These are phyloP conservation scores for Cutaneotrichosporon dermatis DNA, from an alignment of 1,284 basidiomycete genomes.

Conservation along the genomic window DNA sequence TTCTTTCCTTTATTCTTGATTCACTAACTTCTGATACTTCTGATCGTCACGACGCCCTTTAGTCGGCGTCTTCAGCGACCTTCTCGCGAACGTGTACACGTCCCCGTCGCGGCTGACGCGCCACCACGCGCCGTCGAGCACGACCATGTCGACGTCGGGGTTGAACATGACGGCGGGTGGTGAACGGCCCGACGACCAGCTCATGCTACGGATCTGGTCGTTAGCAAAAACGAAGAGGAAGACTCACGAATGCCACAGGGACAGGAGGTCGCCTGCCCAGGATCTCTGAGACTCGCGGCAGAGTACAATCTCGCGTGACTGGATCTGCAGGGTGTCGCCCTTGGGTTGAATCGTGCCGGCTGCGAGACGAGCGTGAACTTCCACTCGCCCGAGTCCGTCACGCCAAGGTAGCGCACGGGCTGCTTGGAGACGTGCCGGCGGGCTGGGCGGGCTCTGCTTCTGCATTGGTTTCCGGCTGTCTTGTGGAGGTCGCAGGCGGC, in stretches of 20 bases:
- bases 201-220: conserved; percentile 1
- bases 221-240: background rate
- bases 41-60: too few species aligned
- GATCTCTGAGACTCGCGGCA: background rate
- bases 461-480: too few species aligned
- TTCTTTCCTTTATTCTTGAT: background rate
- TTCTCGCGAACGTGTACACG: conserved; percentile 19
- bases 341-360: background rate
- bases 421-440: conserved; percentile 5
- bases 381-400: conserved; percentile 18
- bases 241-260: conserved; percentile 8
- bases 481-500: too few species aligned
- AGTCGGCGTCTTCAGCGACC: conserved; percentile 6
- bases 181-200: conserved; percentile 16
- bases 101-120: conserved; percentile 13
- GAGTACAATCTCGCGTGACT: conserved; percentile 5
- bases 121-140: conserved; percentile 20
- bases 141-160: conserved; percentile 18
- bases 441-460: too few species aligned
- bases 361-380: conserved; percentile 4
- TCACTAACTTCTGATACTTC: background rate
- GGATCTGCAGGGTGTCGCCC: background rate
- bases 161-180: conserved; percentile 7
- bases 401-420: conserved; percentile 10
- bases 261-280: conserved; percentile 1